These are phyloP conservation scores for Xylariomycetidae sp. DNA, from an alignment of 2,329 filamentous ascomycete genomes.

Conservation along the genomic window DNA sequence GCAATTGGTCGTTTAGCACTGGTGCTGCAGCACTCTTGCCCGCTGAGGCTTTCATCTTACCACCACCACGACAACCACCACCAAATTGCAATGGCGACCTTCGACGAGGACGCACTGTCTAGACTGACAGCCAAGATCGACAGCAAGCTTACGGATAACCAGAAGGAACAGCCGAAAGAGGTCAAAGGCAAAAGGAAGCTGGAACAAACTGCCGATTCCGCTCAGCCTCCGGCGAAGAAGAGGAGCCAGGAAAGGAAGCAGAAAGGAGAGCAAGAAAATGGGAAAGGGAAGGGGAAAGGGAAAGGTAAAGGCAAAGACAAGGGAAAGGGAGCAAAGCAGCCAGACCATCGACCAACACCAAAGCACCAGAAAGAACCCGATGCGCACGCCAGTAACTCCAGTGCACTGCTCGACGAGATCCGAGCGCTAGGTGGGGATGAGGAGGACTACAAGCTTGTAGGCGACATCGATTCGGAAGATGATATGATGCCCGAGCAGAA, in stretches of 20 bases:
- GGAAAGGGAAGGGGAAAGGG: conserved; percentile 2
- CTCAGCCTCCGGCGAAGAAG: conserved; percentile 21
- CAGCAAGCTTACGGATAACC: conserved; percentile 38
- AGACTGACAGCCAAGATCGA: conserved; percentile 53
- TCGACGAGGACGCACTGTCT: conserved; percentile 46
- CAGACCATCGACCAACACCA: too few relatives aligned
- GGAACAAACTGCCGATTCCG: conserved; percentile 27
- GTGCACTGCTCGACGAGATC: conserved; percentile 54
- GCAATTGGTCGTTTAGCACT: conserved; percentile 2
- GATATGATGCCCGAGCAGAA: conserved; percentile 32
- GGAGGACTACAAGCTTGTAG: conserved; percentile 56
- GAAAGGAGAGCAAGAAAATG: background rate
- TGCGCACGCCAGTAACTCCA: conserved; percentile 21
- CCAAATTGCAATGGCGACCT: conserved; percentile 29
- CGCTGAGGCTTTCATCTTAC: too few relatives aligned
- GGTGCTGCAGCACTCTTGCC: too few relatives aligned
- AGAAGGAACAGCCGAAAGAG: conserved; percentile 20
- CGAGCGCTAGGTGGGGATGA: conserved; percentile 59
- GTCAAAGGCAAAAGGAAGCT: conserved; percentile 35
- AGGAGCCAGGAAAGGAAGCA: conserved; percentile 13
- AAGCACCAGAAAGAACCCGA: conserved; percentile 5
- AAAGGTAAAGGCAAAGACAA: conserved; percentile 3
- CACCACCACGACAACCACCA: background rate
- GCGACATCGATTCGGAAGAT: conserved; percentile 45
- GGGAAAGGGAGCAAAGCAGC: conserved; percentile 2